These are phyloP conservation scores for Trifolium repens DNA, from an alignment of 306 rosid genomes.

Conservation along the genomic window DNA sequence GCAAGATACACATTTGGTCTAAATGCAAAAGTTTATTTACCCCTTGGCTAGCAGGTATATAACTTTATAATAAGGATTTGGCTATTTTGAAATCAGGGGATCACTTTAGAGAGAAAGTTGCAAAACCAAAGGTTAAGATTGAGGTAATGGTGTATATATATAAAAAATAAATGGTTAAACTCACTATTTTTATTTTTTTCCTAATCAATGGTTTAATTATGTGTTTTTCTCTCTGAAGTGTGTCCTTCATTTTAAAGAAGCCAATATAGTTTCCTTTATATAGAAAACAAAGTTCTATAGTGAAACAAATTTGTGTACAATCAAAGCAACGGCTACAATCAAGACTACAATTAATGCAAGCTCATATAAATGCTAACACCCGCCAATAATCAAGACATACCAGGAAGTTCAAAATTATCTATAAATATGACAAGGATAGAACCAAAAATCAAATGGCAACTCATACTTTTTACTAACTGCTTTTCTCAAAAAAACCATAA, in stretches of 20 bases:
- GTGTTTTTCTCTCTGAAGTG: background rate
- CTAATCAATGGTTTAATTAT: background rate
- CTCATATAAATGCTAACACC: background rate
- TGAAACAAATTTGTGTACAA: background rate
- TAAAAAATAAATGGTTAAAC: too few species aligned
- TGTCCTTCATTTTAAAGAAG: background rate
- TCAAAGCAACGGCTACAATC: background rate
- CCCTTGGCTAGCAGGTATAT: background rate
- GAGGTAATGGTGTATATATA: background rate
- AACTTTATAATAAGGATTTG: background rate
- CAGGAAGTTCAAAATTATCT: constrained; percentile 2
- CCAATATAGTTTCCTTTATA: background rate
- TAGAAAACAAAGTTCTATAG: background rate
- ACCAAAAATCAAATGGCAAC: constrained; percentile 19
- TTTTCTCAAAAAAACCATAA: constrained; percentile 30
- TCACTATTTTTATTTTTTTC: background rate
- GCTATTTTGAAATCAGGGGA: background rate
- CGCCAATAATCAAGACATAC: constrained; percentile 10
- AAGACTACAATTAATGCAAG: constrained; percentile 7
- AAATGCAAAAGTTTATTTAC: background rate
- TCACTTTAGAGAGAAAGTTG: constrained; percentile 1
- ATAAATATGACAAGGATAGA: background rate
- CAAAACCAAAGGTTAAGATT: background rate
- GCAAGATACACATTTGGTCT: background rate
- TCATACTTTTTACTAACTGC: background rate